These are phyloP conservation scores for Suillus plorans DNA, from an alignment of 768 basidiomycete species.

Conservation along the genomic window DNA sequence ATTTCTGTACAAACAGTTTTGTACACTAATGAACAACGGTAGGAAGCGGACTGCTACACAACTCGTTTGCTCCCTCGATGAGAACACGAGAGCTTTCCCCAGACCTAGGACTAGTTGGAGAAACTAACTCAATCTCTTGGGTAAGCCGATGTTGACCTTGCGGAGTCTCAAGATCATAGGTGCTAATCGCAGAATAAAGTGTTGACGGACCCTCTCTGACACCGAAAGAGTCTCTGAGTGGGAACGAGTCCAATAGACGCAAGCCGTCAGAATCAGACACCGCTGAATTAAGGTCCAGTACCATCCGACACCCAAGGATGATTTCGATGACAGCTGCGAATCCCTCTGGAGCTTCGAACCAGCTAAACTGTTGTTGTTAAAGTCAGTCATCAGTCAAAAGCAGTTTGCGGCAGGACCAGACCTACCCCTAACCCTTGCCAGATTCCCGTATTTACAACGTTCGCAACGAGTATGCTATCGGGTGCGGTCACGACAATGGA, in stretches of 20 bases:
- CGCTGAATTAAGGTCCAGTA: background rate
- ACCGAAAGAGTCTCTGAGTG: background rate
- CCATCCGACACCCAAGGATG: slow-evolving; percentile 2
- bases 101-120: background rate
- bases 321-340: slow-evolving; percentile 3
- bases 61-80: background rate
- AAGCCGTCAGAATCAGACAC: slow-evolving; percentile 2
- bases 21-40: background rate
- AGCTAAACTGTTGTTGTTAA: background rate
- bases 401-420: no score
- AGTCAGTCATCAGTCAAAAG: background rate
- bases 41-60: background rate
- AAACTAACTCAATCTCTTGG: background rate
- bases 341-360: slow-evolving; percentile 1
- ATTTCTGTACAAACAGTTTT: background rate
- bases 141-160: background rate
- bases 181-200: background rate
- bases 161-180: background rate
- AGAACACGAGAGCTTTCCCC: background rate
- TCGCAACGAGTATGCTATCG: background rate
- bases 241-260: background rate
- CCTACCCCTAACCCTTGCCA: background rate
- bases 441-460: background rate
- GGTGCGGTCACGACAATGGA: background rate
- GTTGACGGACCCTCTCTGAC: background rate